phyloP scores from a whole-genome alignment of 768 basidiomycete genomes.

The Naematelia encephala region DNA sequence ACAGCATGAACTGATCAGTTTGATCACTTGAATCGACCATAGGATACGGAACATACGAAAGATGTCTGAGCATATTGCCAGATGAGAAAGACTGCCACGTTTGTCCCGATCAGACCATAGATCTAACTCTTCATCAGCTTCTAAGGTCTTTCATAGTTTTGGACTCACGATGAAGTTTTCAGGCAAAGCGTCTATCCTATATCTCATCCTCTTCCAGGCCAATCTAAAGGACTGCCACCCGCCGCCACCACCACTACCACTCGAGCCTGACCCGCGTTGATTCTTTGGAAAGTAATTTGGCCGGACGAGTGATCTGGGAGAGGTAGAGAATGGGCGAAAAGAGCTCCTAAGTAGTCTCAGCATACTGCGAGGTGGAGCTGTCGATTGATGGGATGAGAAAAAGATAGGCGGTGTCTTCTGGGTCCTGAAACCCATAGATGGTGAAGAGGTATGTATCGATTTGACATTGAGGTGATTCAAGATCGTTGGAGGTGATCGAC shows the following conservation, averaged over 20 bases:
- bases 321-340: background rate
- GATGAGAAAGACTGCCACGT: constrained; percentile 42
- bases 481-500: background rate
- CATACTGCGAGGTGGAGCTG: background rate
- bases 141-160: background rate
- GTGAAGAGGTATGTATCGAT: background rate
- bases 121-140: constrained; percentile 7
- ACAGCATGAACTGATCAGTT: background rate
- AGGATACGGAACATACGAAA: background rate
- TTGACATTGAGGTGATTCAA: background rate
- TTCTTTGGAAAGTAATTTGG: background rate
- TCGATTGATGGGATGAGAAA: background rate
- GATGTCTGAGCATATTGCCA: constrained; percentile 46
- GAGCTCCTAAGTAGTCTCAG: background rate
- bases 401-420: background rate
- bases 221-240: background rate
- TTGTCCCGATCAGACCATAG: constrained; percentile 38
- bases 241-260: constrained; percentile 1
- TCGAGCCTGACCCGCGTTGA: background rate
- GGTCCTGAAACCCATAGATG: background rate
- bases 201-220: background rate
- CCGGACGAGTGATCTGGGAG: background rate
- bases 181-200: constrained; percentile 37
- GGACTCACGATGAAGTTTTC: constrained; percentile 32
- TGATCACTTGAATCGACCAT: background rate